Evolutionary conservation across 495 filamentous ascomycete species (phyloP).

Genomic region (Corynascus novoguineensis): DNA sequence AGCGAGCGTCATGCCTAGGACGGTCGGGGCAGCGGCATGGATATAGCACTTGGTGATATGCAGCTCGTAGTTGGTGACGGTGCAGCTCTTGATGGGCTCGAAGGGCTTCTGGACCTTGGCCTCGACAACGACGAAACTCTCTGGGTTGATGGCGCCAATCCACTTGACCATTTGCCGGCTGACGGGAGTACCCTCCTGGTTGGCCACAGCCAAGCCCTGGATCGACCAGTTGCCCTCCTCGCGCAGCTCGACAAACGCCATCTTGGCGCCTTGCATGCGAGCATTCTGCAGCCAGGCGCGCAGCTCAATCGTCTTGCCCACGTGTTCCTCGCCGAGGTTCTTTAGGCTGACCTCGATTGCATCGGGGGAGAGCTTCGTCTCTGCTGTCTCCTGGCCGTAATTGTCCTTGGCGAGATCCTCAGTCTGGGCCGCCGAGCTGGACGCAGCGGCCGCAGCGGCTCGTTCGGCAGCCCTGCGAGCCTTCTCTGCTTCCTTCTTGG

Average conservation of each 20-base stretch:
- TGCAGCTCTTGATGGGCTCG: conserved; percentile 75
- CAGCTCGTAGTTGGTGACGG: conserved; percentile 70
- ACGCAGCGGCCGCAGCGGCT: conserved; percentile 38
- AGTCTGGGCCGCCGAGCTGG: conserved; percentile 47
- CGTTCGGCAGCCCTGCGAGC: conserved; percentile 47
- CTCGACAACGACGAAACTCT: conserved; percentile 78
- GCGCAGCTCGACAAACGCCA: conserved; percentile 85
- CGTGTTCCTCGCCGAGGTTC: conserved; percentile 51
- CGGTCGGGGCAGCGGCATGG: conserved; percentile 52
- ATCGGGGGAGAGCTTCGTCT: conserved; percentile 29
- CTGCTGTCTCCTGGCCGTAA: conserved; percentile 51
- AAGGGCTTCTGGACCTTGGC: conserved; percentile 74
- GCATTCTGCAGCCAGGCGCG: conserved; percentile 83
- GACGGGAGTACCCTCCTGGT: conserved; percentile 47
- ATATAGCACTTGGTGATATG: conserved; percentile 82
- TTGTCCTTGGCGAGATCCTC: conserved; percentile 67
- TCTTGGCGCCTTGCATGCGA: conserved; percentile 81
- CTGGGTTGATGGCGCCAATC: conserved; percentile 66
- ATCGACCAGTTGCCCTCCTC: conserved; percentile 73
- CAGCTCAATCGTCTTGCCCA: conserved; percentile 72
- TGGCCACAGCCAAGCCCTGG: conserved; percentile 65
- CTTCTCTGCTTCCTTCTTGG: conserved; percentile 50
- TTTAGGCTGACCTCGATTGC: conserved; percentile 45
- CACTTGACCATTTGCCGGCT: conserved; percentile 93
- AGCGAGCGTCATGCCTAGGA: conserved; percentile 63